Base-by-base conservation (phyloP, 2,329 filamentous ascomycete species). In the Septoria petroselini region DNA sequence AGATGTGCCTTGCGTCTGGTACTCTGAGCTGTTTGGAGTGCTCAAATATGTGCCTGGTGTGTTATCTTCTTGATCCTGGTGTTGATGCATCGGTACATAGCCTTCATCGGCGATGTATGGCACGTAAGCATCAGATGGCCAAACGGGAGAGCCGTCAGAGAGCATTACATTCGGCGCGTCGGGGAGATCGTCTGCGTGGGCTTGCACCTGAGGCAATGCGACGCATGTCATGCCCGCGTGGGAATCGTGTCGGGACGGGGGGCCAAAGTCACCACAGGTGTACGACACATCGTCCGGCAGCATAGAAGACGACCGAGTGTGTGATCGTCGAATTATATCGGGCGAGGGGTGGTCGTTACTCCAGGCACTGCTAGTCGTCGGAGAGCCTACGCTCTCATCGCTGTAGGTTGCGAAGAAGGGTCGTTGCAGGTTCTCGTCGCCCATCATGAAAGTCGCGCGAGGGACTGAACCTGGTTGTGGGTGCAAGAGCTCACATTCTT, bases 131-230 rank as follows among this genome's bases (percentile, higher is more conserved):
- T 9, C 27, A 21, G 25, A 25, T 7, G 19, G 4, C 19, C 39
- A 40, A 11, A 44, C 3, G 1, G 34, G 33, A 2, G 47, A 48
- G 11, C 55, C 53, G 5, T 56, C 55, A 23, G 48, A 57, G 6
- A 19, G 11, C 18, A 34, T 18, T 6, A 38, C 15, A 18, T 6
- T 3, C 9, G 34, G 9, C 9, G 19, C 30, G 4, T 59, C 55
- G 11, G 40, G 42, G 19, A 55, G 52, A 4, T 53, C 37, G 27
- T 65, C 61, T 2, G 53, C 54, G 33, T 50, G 50, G 17, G 41
- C 48, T 37, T 63, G 62, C 1, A 65, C 54, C 21, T 64, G 58
- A 34, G 57, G 42, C 46, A 62, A 43, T 2, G 59, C 52, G 19
- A 63, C 60, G 19, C 52, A 63, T 8, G 41, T 15, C 15, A 47